phyloP scores from a whole-genome alignment of 2,329 filamentous ascomycete species.

The Fusarium tricinctum region DNA sequence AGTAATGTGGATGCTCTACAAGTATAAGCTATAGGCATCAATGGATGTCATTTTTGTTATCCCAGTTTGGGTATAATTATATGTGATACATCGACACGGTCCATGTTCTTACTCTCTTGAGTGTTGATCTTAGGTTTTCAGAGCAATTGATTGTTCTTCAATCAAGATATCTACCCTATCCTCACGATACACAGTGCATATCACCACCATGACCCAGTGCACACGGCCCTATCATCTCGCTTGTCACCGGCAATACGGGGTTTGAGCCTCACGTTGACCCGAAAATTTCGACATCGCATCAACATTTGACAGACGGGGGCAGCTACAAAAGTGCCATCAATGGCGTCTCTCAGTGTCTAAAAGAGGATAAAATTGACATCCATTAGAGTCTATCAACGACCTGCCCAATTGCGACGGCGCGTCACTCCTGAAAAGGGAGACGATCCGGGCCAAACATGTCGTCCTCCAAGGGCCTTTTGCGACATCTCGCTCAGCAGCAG shows the following conservation, averaged over 20 bases:
- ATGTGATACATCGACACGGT: too few relatives aligned
- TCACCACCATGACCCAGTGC: conserved; percentile 27
- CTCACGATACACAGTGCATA: conserved; percentile 39
- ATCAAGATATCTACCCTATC: conserved; percentile 9
- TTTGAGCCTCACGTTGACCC: conserved; percentile 36
- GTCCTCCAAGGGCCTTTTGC: conserved; percentile 49
- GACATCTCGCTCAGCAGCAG: conserved; percentile 47
- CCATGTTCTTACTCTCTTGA: too few relatives aligned
- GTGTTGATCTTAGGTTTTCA: too few relatives aligned
- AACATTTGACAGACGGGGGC: conserved; percentile 26
- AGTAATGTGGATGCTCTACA: conserved; percentile 45
- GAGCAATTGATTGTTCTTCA: too few relatives aligned
- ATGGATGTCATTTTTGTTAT: not conserved
- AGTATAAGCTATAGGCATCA: conserved; percentile 26
- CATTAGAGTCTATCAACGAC: conserved; percentile 35
- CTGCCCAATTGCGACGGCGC: conserved; percentile 47
- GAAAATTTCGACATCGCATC: conserved; percentile 44
- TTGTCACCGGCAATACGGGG: conserved; percentile 46
- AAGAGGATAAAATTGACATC: conserved; percentile 30
- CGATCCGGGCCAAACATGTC: conserved; percentile 46
- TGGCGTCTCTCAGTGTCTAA: conserved; percentile 38
- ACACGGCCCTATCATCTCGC: conserved; percentile 45
- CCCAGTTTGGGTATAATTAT: too few relatives aligned
- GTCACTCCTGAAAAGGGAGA: conserved; percentile 34
- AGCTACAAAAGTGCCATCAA: conserved; percentile 50